Conservation (phyloP, 306 rosid species). For the Ammopiptanthus mongolicus region DNA sequence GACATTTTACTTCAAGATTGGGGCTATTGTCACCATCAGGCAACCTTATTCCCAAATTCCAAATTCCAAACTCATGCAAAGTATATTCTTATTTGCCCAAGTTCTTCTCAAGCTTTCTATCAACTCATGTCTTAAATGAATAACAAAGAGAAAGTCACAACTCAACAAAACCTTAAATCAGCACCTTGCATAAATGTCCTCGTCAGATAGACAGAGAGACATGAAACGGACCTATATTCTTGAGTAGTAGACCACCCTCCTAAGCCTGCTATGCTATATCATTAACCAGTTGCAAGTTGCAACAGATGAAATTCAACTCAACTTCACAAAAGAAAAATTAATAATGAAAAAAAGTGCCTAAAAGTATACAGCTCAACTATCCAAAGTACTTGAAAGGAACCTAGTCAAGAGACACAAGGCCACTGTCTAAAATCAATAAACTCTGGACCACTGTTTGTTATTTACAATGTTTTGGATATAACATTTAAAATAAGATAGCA, state of each 20-base stretch:
- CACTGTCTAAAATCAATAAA: no score
- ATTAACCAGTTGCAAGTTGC: not conserved
- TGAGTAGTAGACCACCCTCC: not conserved
- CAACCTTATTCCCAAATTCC: not conserved
- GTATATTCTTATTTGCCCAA: not conserved
- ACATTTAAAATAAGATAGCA: no score
- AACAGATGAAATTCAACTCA: conserved; percentile 1
- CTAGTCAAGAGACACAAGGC: no score
- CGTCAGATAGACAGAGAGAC: not conserved
- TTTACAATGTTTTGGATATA: no score
- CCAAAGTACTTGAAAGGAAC: no score
- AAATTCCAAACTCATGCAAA: not conserved
- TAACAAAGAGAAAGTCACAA: not conserved
- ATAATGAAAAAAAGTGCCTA: not conserved
- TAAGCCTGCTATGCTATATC: not conserved
- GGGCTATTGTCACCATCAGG: not conserved
- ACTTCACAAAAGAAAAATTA: not conserved
- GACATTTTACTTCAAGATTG: not conserved
- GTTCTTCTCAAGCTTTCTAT: not conserved
- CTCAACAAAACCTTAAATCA: not conserved
- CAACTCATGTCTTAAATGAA: not conserved
- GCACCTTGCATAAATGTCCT: not conserved
- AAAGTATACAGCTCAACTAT: not conserved
- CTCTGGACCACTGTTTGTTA: no score
- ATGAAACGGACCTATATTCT: not conserved